phyloP scores from a whole-genome alignment of 495 filamentous ascomycete genomes.

The Penicillium dipodomyicola region DNA sequence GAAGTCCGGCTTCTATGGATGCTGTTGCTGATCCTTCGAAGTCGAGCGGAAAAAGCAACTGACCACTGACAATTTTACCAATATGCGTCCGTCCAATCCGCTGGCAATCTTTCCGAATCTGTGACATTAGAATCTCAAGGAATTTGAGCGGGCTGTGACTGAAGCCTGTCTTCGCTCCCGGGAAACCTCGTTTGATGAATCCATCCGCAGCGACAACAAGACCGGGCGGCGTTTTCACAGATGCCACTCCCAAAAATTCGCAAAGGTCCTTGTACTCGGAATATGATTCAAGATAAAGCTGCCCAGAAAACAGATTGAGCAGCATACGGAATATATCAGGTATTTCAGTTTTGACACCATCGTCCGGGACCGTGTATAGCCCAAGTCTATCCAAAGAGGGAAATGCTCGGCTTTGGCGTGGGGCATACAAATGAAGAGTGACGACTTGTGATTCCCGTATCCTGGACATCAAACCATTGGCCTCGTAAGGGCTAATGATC shows the following conservation, averaged over 20 bases:
- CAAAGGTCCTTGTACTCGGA: constrained; percentile 55
- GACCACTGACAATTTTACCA: constrained; percentile 49
- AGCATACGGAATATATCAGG: constrained; percentile 31
- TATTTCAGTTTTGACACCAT: neutral
- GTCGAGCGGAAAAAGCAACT: constrained; percentile 31
- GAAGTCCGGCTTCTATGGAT: constrained; percentile 1
- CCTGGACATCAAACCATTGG: constrained; percentile 46
- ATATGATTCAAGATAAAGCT: constrained; percentile 57
- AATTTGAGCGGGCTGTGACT: constrained; percentile 53
- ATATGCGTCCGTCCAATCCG: constrained; percentile 54
- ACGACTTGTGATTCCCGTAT: constrained; percentile 36
- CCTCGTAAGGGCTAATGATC: constrained; percentile 64
- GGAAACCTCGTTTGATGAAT: constrained; percentile 13
- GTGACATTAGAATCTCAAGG: constrained; percentile 46
- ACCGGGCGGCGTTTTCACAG: constrained; percentile 39
- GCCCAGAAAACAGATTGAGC: constrained; percentile 66
- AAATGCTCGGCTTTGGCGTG: constrained; percentile 46
- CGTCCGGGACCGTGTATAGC: constrained; percentile 30
- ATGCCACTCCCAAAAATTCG: constrained; percentile 49
- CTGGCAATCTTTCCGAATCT: constrained; percentile 51
- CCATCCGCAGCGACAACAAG: constrained; percentile 40
- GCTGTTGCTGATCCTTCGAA: constrained; percentile 2
- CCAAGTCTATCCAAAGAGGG: constrained; percentile 48
- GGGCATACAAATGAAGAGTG: constrained; percentile 57
- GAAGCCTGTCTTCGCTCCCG: constrained; percentile 30